Base-by-base conservation (phyloP, 108 stramenopile genomes). In the Pseudonitzschia multistriata region DNA sequence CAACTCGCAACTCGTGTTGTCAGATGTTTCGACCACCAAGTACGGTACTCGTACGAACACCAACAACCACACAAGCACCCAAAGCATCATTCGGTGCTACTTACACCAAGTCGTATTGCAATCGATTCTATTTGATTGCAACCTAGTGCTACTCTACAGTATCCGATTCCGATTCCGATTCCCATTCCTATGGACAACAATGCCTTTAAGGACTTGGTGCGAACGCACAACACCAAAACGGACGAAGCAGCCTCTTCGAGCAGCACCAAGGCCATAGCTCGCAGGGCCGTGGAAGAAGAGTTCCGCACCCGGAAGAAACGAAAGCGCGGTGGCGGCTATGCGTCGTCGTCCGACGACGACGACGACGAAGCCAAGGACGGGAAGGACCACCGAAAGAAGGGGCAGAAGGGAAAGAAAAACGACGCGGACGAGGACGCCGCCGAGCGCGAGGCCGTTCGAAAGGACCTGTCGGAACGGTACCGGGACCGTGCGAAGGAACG, bases 401-500 rank as follows among this genome's bases (percentile, higher is more conserved):
- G 62, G 48, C 25, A 71, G 19, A 6, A 34, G 21, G n/a, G 10
- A 19, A 25, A 52, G 6, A 79, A 77, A 17, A 64, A 57, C 39
- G 75, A 79, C 48, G n/a, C 74, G 59, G 78, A 81, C 57, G 60
- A 57, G 65, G 40, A 72, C 68, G 74, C 68, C 0, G 50, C 27
- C 13, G 49, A 70, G 53, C 48, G 33, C 42, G 49, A 55, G 4
- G 54, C 45, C 17, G 62, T 63, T 14, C 40, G 74, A 49, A 45
- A 73, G 47, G 30, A 66, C 35, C 54, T 37, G 37, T 30, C 72
- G 19, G 5, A 33, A 24, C 71, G 81, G 52, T 94, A 91, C 68
- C 71, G 93, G 49, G 93, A 94, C 76, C 83, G 93, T 59, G 93
- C 93, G 28, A 85, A 83, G 66, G 93, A 94, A 74, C 81, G 93